Conservation (phyloP, 2,329 filamentous ascomycete species). For the Metarhizium album region DNA sequence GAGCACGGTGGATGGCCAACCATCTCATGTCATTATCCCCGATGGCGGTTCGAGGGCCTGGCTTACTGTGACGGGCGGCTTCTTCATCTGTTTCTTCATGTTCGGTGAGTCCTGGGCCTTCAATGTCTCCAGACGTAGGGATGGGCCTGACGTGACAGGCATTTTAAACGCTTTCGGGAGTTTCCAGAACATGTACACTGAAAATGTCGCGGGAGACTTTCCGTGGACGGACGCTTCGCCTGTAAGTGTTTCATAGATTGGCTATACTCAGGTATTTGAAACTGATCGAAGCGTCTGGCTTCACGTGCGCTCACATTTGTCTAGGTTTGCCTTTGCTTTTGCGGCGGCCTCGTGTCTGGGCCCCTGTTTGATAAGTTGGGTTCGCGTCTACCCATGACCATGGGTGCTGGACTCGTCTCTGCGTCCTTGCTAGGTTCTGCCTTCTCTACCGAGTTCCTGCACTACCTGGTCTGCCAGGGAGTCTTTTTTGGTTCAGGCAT, state of each 20-base stretch:
- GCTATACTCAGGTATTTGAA: constrained; percentile 17
- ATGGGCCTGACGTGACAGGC: constrained; percentile 7
- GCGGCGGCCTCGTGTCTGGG: constrained; percentile 27
- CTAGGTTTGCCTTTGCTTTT: constrained; percentile 27
- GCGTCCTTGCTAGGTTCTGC: constrained; percentile 26
- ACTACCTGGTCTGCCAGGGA: constrained; percentile 29
- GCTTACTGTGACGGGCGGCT: constrained; percentile 22
- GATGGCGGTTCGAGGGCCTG: constrained; percentile 19
- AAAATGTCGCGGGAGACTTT: constrained; percentile 7
- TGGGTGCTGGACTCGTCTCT: constrained; percentile 24
- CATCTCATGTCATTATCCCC: constrained; percentile 7
- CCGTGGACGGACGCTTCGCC: constrained; percentile 20
- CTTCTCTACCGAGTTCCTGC: constrained; percentile 23
- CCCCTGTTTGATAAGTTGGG: constrained; percentile 29
- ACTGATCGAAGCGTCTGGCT: neutral
- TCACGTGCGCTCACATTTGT: neutral
- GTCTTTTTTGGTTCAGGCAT: constrained; percentile 29
- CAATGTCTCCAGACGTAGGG: neutral
- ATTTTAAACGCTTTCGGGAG: constrained; percentile 38
- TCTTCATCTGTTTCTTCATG: constrained; percentile 17
- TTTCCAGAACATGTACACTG: constrained; percentile 41
- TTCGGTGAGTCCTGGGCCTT: constrained; percentile 15
- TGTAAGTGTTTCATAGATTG: constrained; percentile 30
- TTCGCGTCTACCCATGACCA: constrained; percentile 21
- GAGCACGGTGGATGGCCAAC: neutral